Evolutionary conservation across 1,139 yeast species (phyloP).

Genomic region (Nakaseomyces sp.): DNA sequence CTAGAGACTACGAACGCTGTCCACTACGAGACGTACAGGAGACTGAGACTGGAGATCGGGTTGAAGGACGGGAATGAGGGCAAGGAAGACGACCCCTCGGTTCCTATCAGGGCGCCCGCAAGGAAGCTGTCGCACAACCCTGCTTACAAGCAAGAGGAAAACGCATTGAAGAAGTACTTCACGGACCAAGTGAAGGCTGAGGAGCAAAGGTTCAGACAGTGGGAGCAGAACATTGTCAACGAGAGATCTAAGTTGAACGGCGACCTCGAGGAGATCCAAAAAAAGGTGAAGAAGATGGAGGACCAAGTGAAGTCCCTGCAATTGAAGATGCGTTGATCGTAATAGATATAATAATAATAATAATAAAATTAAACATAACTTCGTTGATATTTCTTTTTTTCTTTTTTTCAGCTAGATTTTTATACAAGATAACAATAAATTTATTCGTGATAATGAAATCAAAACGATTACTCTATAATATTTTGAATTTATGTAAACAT

Average conservation of each 20-base stretch:
- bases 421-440: too few species aligned
- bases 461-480: neutral
- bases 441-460: neutral
- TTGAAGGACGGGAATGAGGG: conserved; percentile 21
- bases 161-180: conserved; percentile 83
- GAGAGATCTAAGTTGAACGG: conserved; percentile 91
- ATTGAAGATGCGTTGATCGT: conserved; percentile 34
- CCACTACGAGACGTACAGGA: conserved; percentile 85
- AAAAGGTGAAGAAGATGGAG: conserved; percentile 59
- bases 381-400: too few species aligned
- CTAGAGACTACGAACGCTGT: conserved; percentile 81
- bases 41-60: conserved; percentile 60
- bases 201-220: conserved; percentile 94
- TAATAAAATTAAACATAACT: too few species aligned
- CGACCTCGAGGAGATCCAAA: conserved; percentile 84
- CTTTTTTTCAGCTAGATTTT: too few species aligned
- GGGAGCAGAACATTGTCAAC: conserved; percentile 93
- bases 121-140: conserved; percentile 60
- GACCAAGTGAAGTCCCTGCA: conserved; percentile 66
- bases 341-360: neutral
- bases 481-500: neutral
- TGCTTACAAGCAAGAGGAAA: conserved; percentile 92
- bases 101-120: conserved; percentile 31
- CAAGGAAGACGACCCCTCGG: conserved; percentile 11
- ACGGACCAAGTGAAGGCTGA: conserved; percentile 98